These are phyloP conservation scores for Leptosphaerulina australis DNA, from an alignment of 2,329 filamentous ascomycete species.

Conservation along the genomic window DNA sequence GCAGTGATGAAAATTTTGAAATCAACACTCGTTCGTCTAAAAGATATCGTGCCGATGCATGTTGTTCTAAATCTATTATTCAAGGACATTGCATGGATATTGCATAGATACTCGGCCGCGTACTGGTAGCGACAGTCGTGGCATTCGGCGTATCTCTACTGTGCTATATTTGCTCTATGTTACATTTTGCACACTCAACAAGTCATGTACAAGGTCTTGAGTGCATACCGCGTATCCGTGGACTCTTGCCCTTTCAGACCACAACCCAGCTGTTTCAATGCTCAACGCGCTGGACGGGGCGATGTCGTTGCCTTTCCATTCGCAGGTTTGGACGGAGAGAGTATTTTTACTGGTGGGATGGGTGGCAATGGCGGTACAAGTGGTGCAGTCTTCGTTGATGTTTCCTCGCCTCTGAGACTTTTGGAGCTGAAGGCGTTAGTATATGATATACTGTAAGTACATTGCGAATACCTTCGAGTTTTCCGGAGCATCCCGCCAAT, in stretches of 20 bases:
- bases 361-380: conserved; percentile 34
- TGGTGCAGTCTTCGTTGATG: conserved; percentile 19
- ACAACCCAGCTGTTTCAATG: neutral
- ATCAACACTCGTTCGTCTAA: neutral
- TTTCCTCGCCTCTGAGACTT: conserved; percentile 31
- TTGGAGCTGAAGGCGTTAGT: conserved; percentile 34
- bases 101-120: neutral
- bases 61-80: too few species aligned
- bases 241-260: neutral
- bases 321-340: conserved; percentile 17
- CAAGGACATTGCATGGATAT: too few species aligned
- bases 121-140: neutral
- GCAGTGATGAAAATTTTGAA: neutral
- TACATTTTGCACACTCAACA: neutral
- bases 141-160: neutral
- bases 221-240: neutral
- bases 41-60: neutral
- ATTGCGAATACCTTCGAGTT: conserved; percentile 34
- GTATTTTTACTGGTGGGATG: conserved; percentile 26
- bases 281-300: conserved; percentile 2
- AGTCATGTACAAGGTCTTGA: neutral
- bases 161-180: neutral
- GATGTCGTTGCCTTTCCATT: conserved; percentile 25
- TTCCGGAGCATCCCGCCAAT: conserved; percentile 37
- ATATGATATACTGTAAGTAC: neutral